Percentiles rank a stretch among this genome's conserved stretches.
Evolutionary conservation across 192 early-diverging fungal genomes (phyloP).

Genomic region (Coemansia sp.): DNA sequence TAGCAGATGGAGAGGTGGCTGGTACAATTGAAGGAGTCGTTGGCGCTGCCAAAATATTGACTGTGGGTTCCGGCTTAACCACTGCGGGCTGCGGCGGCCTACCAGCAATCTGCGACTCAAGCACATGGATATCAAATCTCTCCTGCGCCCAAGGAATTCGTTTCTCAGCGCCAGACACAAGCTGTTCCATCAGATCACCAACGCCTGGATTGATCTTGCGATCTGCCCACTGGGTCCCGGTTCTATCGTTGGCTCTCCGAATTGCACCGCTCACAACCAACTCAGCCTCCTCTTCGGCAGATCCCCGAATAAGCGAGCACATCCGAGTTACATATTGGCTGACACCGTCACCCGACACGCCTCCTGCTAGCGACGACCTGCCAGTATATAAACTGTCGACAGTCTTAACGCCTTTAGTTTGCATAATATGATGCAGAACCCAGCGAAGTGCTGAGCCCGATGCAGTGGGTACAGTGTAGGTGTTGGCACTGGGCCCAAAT

Average conservation of each 20-base stretch:
- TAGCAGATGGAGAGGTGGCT: not conserved
- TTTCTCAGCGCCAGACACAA: constrained; percentile 42
- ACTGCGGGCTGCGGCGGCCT: constrained; percentile 29
- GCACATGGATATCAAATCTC: constrained; percentile 42
- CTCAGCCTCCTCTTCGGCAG: constrained; percentile 45
- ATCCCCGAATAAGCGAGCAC: constrained; percentile 47
- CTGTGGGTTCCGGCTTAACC: constrained; percentile 2
- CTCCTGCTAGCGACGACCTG: constrained; percentile 48
- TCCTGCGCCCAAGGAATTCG: constrained; percentile 54
- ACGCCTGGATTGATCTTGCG: constrained; percentile 15
- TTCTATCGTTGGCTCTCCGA: constrained; percentile 17
- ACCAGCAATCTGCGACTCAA: constrained; percentile 34
- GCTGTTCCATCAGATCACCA: constrained; percentile 36
- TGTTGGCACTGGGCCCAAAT: constrained; percentile 33
- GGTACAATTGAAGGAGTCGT: not conserved
- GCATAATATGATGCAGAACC: constrained; percentile 51
- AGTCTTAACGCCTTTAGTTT: constrained; percentile 27
- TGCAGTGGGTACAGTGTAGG: constrained; percentile 29
- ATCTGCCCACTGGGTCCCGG: constrained; percentile 10
- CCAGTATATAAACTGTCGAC: constrained; percentile 48
- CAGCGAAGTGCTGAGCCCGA: constrained; percentile 47
- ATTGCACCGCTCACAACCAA: constrained; percentile 42
- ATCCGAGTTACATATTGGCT: constrained; percentile 41
- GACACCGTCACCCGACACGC: constrained; percentile 45
- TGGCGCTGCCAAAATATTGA: not conserved